A percentile compares a stretch with the other conserved stretches of the same genome.
Conservation (phyloP, 1,284 basidiomycete species). For the Microbotryum saponariae region DNA sequence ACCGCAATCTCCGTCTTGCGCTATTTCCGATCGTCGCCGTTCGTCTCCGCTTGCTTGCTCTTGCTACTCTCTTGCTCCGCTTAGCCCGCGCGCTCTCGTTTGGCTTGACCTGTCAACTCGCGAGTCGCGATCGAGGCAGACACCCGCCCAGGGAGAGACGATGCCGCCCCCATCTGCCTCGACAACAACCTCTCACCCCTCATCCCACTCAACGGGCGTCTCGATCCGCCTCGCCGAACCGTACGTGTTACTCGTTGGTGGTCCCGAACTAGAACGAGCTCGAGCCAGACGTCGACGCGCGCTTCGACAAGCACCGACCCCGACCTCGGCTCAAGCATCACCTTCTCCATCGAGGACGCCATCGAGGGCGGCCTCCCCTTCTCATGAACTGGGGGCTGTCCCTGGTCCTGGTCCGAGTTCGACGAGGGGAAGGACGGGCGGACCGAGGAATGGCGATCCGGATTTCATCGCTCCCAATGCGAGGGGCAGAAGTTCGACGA, state of each 20-base stretch:
- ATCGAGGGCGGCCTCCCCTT: constrained; percentile 29
- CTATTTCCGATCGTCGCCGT: too few species aligned
- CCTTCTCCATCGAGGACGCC: constrained; percentile 42
- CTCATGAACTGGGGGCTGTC: too few species aligned
- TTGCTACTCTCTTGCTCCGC: too few species aligned
- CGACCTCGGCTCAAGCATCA: background rate
- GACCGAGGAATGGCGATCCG: constrained; percentile 35
- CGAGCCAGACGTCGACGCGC: constrained; percentile 22
- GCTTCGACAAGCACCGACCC: background rate
- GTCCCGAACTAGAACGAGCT: constrained; percentile 29
- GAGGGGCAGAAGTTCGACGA: constrained; percentile 17
- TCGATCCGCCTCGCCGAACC: constrained; percentile 70
- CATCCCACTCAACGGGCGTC: constrained; percentile 33
- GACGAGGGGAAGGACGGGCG: background rate
- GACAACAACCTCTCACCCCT: too few species aligned
- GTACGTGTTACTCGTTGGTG: constrained; percentile 64
- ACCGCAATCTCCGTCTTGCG: too few species aligned
- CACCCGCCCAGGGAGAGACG: too few species aligned
- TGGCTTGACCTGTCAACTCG: too few species aligned
- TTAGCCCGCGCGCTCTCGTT: too few species aligned
- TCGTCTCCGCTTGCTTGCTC: too few species aligned
- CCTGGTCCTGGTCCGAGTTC: background rate
- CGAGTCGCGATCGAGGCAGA: too few species aligned
- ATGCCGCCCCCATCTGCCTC: too few species aligned
- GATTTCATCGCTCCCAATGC: constrained; percentile 25